These are phyloP conservation scores for Colletotrichum tabaci DNA, from an alignment of 2,329 filamentous ascomycete species.

Conservation along the genomic window DNA sequence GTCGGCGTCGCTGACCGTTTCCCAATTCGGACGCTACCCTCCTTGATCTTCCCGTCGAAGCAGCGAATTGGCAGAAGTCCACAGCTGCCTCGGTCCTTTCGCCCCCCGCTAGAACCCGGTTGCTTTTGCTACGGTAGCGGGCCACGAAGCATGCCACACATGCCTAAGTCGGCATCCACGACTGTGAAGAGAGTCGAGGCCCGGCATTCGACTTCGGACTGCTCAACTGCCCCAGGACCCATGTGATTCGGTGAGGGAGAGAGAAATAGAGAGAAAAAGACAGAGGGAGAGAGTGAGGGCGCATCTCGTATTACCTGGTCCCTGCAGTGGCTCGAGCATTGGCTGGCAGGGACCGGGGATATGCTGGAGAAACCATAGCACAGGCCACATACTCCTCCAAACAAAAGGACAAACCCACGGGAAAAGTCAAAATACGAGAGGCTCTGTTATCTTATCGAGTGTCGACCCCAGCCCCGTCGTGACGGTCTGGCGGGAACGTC, in stretches of 20 bases:
- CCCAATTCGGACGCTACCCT: conserved; percentile 21
- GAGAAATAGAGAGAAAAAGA: no score
- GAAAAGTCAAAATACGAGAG: conserved; percentile 33
- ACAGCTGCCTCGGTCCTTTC: conserved; percentile 25
- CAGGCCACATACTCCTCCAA: conserved; percentile 22
- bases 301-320: conserved; percentile 39
- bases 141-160: conserved; percentile 23
- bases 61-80: neutral
- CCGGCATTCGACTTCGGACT: conserved; percentile 37
- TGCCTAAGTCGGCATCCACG: conserved; percentile 22
- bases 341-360: conserved; percentile 28
- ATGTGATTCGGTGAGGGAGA: neutral
- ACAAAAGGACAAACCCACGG: conserved; percentile 6
- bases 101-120: neutral
- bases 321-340: conserved; percentile 35
- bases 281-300: neutral
- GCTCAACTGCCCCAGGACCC: conserved; percentile 7
- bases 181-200: conserved; percentile 19
- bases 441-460: conserved; percentile 13
- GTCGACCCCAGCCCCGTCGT: conserved; percentile 15
- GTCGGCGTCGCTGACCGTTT: conserved; percentile 5
- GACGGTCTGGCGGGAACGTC: conserved; percentile 13
- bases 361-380: conserved; percentile 29
- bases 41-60: conserved; percentile 10
- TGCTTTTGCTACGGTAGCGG: conserved; percentile 7